Conservation (phyloP, 2,329 filamentous ascomycete species). For the Phaeomoniella chlamydospora region DNA sequence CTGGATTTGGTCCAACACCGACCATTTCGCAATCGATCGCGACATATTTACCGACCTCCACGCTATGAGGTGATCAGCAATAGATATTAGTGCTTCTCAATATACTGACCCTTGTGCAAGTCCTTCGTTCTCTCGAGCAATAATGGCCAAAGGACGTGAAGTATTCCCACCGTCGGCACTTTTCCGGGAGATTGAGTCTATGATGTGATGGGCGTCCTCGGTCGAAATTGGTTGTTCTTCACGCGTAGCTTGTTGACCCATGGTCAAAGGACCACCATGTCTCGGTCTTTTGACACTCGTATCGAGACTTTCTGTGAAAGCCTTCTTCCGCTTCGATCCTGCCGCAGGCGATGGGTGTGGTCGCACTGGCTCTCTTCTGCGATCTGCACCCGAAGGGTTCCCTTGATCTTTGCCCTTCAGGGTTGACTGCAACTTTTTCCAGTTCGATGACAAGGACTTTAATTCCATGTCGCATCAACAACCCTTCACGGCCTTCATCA, state of each 20-base stretch:
- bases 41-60: slow-evolving; percentile 76
- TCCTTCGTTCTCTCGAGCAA: slow-evolving; percentile 1
- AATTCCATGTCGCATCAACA: slow-evolving; percentile 23
- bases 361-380: too few species aligned
- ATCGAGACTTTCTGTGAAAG: slow-evolving; percentile 2
- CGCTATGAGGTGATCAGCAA: slow-evolving; percentile 24
- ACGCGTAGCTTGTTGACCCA: neutral
- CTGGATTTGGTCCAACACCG: slow-evolving; percentile 51
- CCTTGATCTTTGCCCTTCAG: neutral
- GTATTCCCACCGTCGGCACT: neutral
- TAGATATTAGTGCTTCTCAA: neutral
- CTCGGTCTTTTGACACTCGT: neutral
- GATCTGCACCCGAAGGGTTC: neutral
- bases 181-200: neutral
- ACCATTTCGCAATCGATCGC: slow-evolving; percentile 98
- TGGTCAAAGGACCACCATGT: neutral
- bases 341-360: too few species aligned
- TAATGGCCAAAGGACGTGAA: slow-evolving; percentile 6
- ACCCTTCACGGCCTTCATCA: neutral
- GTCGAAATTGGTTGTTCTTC: neutral
- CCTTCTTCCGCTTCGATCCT: slow-evolving; percentile 11
- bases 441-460: slow-evolving; percentile 31
- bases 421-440: slow-evolving; percentile 31
- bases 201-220: neutral
- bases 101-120: neutral